phyloP scores from a whole-genome alignment of 352 stramenopile genomes.

The Lagenidium sp. region DNA sequence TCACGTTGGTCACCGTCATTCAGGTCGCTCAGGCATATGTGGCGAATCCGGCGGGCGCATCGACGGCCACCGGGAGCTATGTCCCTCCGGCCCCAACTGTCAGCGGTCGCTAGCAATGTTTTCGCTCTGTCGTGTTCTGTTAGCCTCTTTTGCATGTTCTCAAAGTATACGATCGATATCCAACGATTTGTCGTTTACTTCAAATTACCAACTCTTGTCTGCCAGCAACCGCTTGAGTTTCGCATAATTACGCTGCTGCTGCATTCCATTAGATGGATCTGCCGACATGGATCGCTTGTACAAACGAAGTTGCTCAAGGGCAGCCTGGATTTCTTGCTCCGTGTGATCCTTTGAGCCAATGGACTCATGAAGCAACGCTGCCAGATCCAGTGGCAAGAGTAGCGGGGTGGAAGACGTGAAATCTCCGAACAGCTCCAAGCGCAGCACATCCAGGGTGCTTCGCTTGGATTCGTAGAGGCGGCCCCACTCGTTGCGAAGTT shows the following conservation, averaged over 20 bases:
- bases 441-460: constrained; percentile 7
- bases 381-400: constrained; percentile 9
- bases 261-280: constrained; percentile 9
- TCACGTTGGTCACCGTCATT: not conserved
- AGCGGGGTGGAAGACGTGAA: constrained; percentile 11
- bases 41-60: constrained; percentile 1
- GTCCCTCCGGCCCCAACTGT: constrained; percentile 9
- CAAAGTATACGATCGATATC: not conserved
- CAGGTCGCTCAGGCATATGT: not conserved
- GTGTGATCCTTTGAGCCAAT: constrained; percentile 11
- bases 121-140: too few species aligned
- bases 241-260: constrained; percentile 9
- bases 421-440: constrained; percentile 16
- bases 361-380: constrained; percentile 1
- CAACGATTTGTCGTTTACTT: not conserved
- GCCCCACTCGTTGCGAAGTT: constrained; percentile 11
- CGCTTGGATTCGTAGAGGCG: constrained; percentile 13
- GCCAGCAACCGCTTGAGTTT: constrained; percentile 3
- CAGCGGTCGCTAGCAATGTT: not conserved
- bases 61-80: constrained; percentile 4
- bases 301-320: constrained; percentile 10
- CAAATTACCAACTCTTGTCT: not conserved
- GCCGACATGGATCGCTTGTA: constrained; percentile 9
- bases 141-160: not conserved
- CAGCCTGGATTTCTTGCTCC: constrained; percentile 10